phyloP scores from a whole-genome alignment of 2,329 filamentous ascomycete species.

The Bisporella sp. region DNA sequence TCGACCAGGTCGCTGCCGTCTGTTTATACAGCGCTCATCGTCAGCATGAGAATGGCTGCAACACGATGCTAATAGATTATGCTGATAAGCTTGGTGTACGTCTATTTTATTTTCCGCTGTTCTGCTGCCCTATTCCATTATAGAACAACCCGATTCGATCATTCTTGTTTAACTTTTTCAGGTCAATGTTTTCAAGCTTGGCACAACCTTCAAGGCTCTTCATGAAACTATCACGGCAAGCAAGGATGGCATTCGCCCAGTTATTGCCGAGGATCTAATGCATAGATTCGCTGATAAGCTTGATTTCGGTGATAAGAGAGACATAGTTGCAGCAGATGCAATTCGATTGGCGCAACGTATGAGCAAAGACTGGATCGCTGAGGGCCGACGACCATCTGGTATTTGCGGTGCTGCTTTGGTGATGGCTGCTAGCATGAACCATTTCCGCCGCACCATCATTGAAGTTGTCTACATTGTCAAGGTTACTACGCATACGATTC shows the following conservation, averaged over 20 bases:
- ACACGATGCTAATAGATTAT: slow-evolving; percentile 90
- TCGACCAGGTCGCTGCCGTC: slow-evolving; percentile 80
- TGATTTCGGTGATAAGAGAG: slow-evolving; percentile 77
- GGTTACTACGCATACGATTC: slow-evolving; percentile 88
- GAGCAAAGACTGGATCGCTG: slow-evolving; percentile 96
- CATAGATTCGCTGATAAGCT: slow-evolving; percentile 86
- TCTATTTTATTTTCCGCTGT: background rate
- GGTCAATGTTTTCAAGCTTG: slow-evolving; percentile 89
- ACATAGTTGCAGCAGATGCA: slow-evolving; percentile 82
- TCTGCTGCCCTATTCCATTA: background rate
- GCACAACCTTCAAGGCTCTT: slow-evolving; percentile 81
- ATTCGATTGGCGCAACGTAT: slow-evolving; percentile 84
- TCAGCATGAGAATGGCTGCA: slow-evolving; percentile 63
- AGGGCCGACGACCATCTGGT: slow-evolving; percentile 86
- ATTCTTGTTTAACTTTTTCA: slow-evolving; percentile 27
- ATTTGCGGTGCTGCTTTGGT: slow-evolving; percentile 92
- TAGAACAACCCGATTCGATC: too few species aligned
- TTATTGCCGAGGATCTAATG: slow-evolving; percentile 85
- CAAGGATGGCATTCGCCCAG: slow-evolving; percentile 57
- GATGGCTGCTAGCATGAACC: slow-evolving; percentile 95
- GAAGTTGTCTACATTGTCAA: slow-evolving; percentile 99
- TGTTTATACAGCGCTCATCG: slow-evolving; percentile 87
- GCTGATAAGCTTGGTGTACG: slow-evolving; percentile 65
- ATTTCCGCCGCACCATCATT: slow-evolving; percentile 84
- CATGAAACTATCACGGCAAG: slow-evolving; percentile 65